These are phyloP conservation scores for Catenaria anguillulae DNA, from an alignment of 371 early-diverging fungal genomes.

Conservation along the genomic window DNA sequence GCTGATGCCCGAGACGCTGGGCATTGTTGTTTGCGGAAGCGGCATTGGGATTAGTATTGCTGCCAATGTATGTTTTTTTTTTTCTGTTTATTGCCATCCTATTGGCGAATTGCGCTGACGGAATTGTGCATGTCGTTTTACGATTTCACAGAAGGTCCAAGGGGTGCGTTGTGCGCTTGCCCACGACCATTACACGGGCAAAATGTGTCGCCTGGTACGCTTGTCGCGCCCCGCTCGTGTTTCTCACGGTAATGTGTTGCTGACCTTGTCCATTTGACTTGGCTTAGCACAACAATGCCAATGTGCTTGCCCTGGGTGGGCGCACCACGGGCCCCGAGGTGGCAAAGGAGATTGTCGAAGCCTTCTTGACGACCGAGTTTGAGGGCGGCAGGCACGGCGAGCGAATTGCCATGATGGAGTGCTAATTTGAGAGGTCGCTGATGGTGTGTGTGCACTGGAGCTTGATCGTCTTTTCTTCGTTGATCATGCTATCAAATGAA, in stretches of 20 bases:
- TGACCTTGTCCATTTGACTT: no score
- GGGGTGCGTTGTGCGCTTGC: slow-evolving; percentile 10
- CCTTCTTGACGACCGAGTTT: slow-evolving; percentile 7
- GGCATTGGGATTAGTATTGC: slow-evolving; percentile 10
- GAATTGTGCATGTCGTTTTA: no score
- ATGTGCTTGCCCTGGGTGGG: slow-evolving; percentile 9
- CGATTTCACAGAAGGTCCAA: slow-evolving; percentile 6
- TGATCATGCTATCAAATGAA: no score
- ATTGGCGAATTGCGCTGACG: no score
- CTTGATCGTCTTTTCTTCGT: no score
- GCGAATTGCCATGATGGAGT: not conserved
- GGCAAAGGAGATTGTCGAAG: slow-evolving; percentile 11
- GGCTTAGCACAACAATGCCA: slow-evolving; percentile 10
- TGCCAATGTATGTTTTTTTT: slow-evolving; percentile 5
- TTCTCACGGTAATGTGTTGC: no score
- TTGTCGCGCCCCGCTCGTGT: no score
- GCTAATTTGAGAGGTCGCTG: no score
- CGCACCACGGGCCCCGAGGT: slow-evolving; percentile 8
- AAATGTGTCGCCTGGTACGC: slow-evolving; percentile 11
- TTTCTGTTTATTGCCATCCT: not conserved
- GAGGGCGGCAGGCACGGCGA: slow-evolving; percentile 8
- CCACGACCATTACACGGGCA: slow-evolving; percentile 11
- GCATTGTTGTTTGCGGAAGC: slow-evolving; percentile 11
- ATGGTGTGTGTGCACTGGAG: no score
- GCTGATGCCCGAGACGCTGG: not conserved